These are phyloP conservation scores for Colletotrichum lentis DNA, from an alignment of 2,329 filamentous ascomycete genomes.

Conservation along the genomic window DNA sequence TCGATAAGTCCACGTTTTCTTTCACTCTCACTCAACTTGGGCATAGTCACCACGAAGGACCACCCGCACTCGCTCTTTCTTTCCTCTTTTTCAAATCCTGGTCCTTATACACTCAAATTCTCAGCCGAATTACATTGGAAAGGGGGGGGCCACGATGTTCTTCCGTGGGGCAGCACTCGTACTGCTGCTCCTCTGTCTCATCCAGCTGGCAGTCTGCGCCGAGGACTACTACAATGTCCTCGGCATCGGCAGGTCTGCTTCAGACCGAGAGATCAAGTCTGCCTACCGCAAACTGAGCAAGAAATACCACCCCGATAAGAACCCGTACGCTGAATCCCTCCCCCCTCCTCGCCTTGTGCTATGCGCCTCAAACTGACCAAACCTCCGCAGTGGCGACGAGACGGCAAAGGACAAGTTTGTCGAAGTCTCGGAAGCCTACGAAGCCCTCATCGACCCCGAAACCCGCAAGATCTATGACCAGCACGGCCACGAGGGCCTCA, in stretches of 20 bases:
- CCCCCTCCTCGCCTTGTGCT: neutral
- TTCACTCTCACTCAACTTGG: neutral
- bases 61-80: neutral
- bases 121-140: conserved; percentile 13
- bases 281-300: conserved; percentile 93
- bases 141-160: conserved; percentile 59
- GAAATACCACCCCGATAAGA: conserved; percentile 98
- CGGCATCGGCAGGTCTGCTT: conserved; percentile 79
- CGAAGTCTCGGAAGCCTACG: conserved; percentile 93
- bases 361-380: neutral
- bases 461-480: conserved; percentile 91
- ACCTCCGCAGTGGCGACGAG: conserved; percentile 70
- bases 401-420: conserved; percentile 90
- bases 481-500: conserved; percentile 89
- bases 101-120: neutral
- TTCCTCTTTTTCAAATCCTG: neutral
- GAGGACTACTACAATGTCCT: conserved; percentile 88
- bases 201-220: conserved; percentile 64
- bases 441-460: conserved; percentile 81
- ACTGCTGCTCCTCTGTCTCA: conserved; percentile 60
- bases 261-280: conserved; percentile 88
- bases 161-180: conserved; percentile 58
- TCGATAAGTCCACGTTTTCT: neutral
- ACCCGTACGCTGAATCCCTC: conserved; percentile 71
- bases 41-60: neutral